Percentiles rank a stretch among this genome's conserved stretches.
Conservation (phyloP, 2,329 filamentous ascomycete species). For the Penicillium sp. region DNA sequence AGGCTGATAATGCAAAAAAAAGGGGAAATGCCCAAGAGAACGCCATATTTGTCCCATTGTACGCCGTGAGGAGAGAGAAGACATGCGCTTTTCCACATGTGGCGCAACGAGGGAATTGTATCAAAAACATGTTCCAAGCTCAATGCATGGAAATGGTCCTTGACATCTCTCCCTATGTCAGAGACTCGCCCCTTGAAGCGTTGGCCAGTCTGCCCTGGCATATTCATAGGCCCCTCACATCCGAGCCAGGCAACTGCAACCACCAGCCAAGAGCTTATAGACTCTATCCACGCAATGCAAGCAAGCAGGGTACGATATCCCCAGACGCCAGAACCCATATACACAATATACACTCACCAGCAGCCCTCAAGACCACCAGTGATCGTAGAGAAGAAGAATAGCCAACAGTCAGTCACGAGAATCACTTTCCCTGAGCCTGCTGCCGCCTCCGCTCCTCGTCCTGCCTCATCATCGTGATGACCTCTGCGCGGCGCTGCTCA, state of each 20-base stretch:
- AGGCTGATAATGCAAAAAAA: conserved; percentile 23
- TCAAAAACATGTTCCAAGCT: background rate
- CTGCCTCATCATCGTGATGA: conserved; percentile 45
- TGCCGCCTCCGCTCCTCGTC: conserved; percentile 34
- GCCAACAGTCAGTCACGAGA: conserved; percentile 3
- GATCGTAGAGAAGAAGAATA: conserved; percentile 3
- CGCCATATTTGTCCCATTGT: conserved; percentile 21
- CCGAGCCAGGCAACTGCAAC: background rate
- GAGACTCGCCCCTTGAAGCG: background rate
- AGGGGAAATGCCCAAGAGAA: conserved; percentile 24
- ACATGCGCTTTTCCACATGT: conserved; percentile 6
- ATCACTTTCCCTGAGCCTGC: conserved; percentile 20
- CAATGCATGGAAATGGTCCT: background rate
- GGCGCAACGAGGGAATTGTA: background rate
- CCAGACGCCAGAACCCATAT: conserved; percentile 21
- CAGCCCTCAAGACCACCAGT: background rate
- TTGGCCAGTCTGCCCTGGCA: background rate
- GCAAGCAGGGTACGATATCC: conserved; percentile 8
- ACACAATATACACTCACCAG: conserved; percentile 22
- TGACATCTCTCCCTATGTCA: background rate
- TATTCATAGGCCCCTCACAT: background rate
- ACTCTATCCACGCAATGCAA: conserved; percentile 10
- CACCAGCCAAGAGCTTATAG: background rate
- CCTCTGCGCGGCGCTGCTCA: conserved; percentile 43
- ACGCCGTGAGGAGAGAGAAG: conserved; percentile 26